phyloP scores from a whole-genome alignment of 192 early-diverging fungal genomes.

The Coemansia sp. region DNA sequence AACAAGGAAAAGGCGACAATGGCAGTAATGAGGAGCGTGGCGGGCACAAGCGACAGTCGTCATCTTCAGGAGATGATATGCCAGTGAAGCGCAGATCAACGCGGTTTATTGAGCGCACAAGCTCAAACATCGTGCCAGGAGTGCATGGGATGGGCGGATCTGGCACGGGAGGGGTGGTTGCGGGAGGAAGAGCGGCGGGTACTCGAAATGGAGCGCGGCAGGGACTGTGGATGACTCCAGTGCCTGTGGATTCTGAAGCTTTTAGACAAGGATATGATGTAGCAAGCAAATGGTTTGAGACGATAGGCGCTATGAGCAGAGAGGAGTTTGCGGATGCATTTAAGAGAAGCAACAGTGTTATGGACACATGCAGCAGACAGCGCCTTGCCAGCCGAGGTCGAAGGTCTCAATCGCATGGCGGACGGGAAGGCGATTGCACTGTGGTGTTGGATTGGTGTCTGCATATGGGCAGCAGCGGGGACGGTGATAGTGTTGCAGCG shows the following conservation, averaged over 20 bases:
- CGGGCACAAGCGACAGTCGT: constrained; percentile 21
- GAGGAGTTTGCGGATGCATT: neutral
- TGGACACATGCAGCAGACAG: neutral
- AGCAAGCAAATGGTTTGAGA: constrained; percentile 12
- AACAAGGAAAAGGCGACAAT: neutral
- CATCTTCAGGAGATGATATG: constrained; percentile 46
- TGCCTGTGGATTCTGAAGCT: constrained; percentile 17
- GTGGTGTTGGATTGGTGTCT: constrained; percentile 3
- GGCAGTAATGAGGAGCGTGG: neutral
- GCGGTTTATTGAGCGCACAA: constrained; percentile 41
- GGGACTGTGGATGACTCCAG: neutral
- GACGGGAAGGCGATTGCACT: neutral
- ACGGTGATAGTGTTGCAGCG: neutral
- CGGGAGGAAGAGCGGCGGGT: constrained; percentile 1
- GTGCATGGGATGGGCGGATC: neutral
- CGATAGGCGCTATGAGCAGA: neutral
- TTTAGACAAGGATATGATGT: constrained; percentile 6
- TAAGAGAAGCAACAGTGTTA: neutral
- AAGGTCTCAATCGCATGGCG: neutral
- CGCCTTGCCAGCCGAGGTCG: neutral
- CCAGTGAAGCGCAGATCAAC: constrained; percentile 48
- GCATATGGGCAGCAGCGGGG: neutral
- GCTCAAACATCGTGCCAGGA: neutral
- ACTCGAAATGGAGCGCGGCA: constrained; percentile 7
- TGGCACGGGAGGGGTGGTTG: neutral